Percentiles rank a stretch among this genome's conserved stretches.
phyloP scores from a whole-genome alignment of 768 basidiomycete genomes.

The Boletales sp. region DNA sequence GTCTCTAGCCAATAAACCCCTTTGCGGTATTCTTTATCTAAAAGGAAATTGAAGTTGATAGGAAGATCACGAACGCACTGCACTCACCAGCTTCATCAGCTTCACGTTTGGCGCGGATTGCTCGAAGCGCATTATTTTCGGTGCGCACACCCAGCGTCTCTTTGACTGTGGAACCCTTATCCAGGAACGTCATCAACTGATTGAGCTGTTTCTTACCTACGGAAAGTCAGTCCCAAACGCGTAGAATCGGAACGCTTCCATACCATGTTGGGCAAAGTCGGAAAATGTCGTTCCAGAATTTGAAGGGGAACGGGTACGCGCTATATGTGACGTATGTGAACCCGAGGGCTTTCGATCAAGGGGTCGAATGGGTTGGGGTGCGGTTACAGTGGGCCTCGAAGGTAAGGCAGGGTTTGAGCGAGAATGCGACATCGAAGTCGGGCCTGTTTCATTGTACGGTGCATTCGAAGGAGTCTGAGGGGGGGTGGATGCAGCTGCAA shows the following conservation, averaged over 20 bases:
- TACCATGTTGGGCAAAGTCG: constrained; percentile 83
- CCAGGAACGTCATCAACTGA: constrained; percentile 81
- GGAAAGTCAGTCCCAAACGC: background rate
- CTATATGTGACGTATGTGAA: constrained; percentile 36
- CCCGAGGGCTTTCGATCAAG: constrained; percentile 72
- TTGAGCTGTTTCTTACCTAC: constrained; percentile 83
- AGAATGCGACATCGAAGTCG: constrained; percentile 32
- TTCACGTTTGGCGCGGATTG: constrained; percentile 82
- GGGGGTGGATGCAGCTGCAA: constrained; percentile 35
- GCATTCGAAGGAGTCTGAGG: constrained; percentile 28
- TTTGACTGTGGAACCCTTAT: constrained; percentile 66
- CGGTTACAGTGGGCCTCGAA: constrained; percentile 54
- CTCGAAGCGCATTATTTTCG: constrained; percentile 65
- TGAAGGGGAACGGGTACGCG: constrained; percentile 75
- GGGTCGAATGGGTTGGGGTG: constrained; percentile 72
- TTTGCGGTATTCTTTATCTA: constrained; percentile 88
- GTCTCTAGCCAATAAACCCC: constrained; percentile 94
- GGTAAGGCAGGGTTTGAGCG: constrained; percentile 46
- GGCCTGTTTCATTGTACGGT: constrained; percentile 31
- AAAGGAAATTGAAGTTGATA: constrained; percentile 1
- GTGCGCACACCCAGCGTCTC: constrained; percentile 54
- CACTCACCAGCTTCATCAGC: constrained; percentile 82
- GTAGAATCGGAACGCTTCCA: background rate
- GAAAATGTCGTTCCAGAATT: constrained; percentile 78
- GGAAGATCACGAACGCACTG: background rate